Conservation (phyloP, 768 basidiomycete genomes). For the Naganishia vaughanmartiniae region DNA sequence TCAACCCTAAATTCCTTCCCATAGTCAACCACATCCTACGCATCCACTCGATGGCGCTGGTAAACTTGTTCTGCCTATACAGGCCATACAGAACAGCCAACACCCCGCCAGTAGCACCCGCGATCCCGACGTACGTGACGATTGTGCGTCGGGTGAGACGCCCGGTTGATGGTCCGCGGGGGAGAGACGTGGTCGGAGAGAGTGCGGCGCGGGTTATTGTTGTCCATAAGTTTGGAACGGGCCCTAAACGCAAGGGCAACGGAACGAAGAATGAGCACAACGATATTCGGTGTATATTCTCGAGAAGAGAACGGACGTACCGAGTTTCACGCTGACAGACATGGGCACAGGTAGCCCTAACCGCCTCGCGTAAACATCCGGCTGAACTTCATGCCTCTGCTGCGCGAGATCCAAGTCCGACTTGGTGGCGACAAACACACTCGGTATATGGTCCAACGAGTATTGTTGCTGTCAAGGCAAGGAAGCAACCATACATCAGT, state of each 20-base stretch:
- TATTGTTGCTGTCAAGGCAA: conserved; percentile 97
- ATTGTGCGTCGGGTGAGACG: conserved; percentile 19
- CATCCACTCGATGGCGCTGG: conserved; percentile 17
- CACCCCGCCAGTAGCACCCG: conserved; percentile 26
- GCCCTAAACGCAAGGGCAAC: conserved; percentile 28
- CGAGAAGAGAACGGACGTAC: conserved; percentile 68
- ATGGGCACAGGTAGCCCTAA: conserved; percentile 89
- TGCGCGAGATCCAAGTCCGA: conserved; percentile 94
- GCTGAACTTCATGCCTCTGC: conserved; percentile 95
- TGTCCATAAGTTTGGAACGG: conserved; percentile 49
- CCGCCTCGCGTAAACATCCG: conserved; percentile 90
- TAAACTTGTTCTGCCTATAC: conserved; percentile 30
- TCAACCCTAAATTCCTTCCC: conserved; percentile 18
- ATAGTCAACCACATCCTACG: conserved; percentile 22
- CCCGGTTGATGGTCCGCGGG: conserved; percentile 36
- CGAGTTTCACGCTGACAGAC: conserved; percentile 83
- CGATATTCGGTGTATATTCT: too few species aligned
- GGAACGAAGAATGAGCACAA: not conserved
- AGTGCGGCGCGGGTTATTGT: conserved; percentile 47
- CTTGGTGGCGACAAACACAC: conserved; percentile 97
- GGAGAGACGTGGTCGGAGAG: conserved; percentile 46
- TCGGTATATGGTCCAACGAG: conserved; percentile 88
- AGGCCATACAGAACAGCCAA: conserved; percentile 29
- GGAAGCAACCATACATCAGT: too few species aligned
- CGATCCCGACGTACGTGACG: conserved; percentile 27